Evolutionary conservation across 2,329 filamentous ascomycete species (phyloP), one percentile per base, ranked within the genome.

Genomic region (Alternaria viburni): DNA sequence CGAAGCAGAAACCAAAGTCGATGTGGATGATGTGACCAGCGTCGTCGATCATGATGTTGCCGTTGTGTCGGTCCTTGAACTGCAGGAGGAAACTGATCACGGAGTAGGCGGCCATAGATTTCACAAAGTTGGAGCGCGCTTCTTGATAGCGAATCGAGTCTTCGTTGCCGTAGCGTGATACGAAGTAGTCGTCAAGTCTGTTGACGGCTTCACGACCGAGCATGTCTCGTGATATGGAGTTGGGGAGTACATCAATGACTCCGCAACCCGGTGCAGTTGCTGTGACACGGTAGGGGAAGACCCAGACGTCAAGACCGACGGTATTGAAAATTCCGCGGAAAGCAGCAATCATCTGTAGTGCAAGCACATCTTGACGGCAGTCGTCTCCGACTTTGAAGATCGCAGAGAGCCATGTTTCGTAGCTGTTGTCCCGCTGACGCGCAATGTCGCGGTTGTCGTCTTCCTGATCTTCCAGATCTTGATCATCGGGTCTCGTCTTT

Each of bases 301-400:
- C 96, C 81, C 91, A 99, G 21, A 98, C 95, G 74, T 99, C 96
- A 10, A 99, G 87, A 0, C 96, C 96, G 44, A 98, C 92, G 68
- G 89, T 91, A 79, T 97, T 92, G 86, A 98, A 99, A 74, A 99
- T 99, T 67, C 94, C 94, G 23, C 96, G 90, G 85, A 99, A 99
- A 1, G 94, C 93, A 0, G 96, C 91, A 78, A 99, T 97, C 91
- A 99, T 96, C 81, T 99, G 96, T 65, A 99, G 84, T 2, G 96
- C 96, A 64, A 99, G 86, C 56, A 99, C 92, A 74, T 99, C 96
- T 81, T 99, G 96, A 54, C 96, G 91, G 78, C 96, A 98, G 80
- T 99, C 96, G 78, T 99, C 96, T 66, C 96, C 96, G 52, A 99
- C 96, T 80, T 99, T 99, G 89, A 99, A 99, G 76, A 99, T 99